These are phyloP conservation scores for Limnomonas spitsbergensis DNA, from an alignment of 139 green algal species.

Conservation along the genomic window DNA sequence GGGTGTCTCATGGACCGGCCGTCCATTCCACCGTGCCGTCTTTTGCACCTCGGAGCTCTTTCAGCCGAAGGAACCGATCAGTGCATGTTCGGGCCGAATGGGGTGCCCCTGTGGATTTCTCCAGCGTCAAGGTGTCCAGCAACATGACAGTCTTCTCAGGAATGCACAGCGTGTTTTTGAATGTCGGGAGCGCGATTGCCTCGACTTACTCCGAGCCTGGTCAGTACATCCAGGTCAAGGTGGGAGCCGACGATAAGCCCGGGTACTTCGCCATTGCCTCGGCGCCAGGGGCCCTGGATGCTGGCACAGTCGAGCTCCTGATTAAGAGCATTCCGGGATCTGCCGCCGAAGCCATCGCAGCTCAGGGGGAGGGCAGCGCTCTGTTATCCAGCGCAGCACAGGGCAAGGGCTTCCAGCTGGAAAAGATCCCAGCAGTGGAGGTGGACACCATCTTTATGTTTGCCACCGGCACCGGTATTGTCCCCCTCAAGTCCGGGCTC, in stretches of 20 bases:
- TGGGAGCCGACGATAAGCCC: conserved; percentile 66
- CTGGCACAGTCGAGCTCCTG: conserved; percentile 58
- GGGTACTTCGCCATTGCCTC: conserved; percentile 88
- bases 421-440: conserved; percentile 59
- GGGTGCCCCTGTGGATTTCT: conserved; percentile 68
- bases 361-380: conserved; percentile 24
- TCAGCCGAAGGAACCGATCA: too few species aligned
- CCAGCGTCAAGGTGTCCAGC: conserved; percentile 25
- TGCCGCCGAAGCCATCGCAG: conserved; percentile 59
- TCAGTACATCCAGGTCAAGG: conserved; percentile 84
- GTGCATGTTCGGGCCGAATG: conserved; percentile 42
- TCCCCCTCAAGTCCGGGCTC: conserved; percentile 52
- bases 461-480: conserved; percentile 66
- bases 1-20: too few species aligned
- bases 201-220: conserved; percentile 74
- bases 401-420: conserved; percentile 84
- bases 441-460: conserved; percentile 41
- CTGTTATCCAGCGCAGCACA: conserved; percentile 37
- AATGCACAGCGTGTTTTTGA: conserved; percentile 56
- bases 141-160: conserved; percentile 16
- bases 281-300: conserved; percentile 49
- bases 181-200: conserved; percentile 54
- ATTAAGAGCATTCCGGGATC: conserved; percentile 58
- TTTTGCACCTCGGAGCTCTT: too few species aligned
- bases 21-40: too few species aligned